phyloP scores from a whole-genome alignment of 73 alveolate species.

The Halteria grandinella region DNA sequence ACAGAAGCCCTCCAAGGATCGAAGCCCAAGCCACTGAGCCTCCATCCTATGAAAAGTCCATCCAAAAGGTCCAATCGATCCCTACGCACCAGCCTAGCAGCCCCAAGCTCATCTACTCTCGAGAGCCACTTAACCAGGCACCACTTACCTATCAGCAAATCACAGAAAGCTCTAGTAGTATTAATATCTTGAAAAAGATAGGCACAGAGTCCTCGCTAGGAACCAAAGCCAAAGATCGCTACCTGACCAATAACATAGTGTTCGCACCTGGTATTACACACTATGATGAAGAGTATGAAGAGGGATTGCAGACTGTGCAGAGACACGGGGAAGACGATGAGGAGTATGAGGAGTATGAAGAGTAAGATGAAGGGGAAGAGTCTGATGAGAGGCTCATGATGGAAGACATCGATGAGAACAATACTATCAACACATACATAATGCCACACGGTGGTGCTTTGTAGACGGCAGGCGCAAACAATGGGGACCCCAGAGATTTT shows the following conservation, averaged over 20 bases:
- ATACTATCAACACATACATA: too few relatives aligned
- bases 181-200: constrained; percentile 15
- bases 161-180: not conserved
- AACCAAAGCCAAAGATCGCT: constrained; percentile 21
- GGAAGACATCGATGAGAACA: too few relatives aligned
- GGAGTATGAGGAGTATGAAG: constrained; percentile 22
- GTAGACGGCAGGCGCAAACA: too few relatives aligned
- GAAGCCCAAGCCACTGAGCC: not conserved
- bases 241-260: not conserved
- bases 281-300: not conserved
- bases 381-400: constrained; percentile 1
- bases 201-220: too few relatives aligned
- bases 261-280: not conserved
- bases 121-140: not conserved
- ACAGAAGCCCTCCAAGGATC: not conserved
- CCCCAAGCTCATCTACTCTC: too few relatives aligned
- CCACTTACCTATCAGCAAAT: not conserved
- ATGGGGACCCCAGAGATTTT: too few relatives aligned
- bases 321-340: constrained; percentile 3
- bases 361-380: not conserved
- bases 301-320: not conserved
- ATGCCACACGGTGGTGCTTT: too few relatives aligned
- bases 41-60: not conserved
- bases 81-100: not conserved
- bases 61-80: not conserved